Evolutionary conservation across 2,329 filamentous ascomycete genomes (phyloP).

Genomic region (Fusarium neocosmosporiellum): DNA sequence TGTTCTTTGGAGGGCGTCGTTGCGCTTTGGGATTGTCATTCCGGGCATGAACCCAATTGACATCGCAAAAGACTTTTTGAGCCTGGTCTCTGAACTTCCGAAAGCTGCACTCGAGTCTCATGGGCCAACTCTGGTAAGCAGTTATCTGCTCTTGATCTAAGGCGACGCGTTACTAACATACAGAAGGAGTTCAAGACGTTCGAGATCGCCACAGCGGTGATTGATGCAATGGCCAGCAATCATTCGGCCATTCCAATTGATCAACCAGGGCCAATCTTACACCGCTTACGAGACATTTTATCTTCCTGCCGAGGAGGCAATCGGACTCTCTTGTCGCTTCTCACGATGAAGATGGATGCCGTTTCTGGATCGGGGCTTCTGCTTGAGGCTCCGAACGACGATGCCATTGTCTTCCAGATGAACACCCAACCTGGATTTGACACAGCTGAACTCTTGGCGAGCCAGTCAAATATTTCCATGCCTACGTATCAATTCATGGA

Average conservation of each 20-base stretch:
- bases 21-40: conserved; percentile 48
- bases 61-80: conserved; percentile 59
- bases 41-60: conserved; percentile 52
- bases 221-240: conserved; percentile 51
- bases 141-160: not conserved
- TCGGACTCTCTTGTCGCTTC: conserved; percentile 50
- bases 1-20: conserved; percentile 57
- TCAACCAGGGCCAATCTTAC: conserved; percentile 50
- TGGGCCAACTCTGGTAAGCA: conserved; percentile 55
- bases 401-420: conserved; percentile 20
- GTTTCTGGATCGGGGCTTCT: conserved; percentile 32
- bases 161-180: fast-evolving
- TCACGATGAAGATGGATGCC: conserved; percentile 46
- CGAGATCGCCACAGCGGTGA: conserved; percentile 58
- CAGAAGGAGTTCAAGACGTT: conserved; percentile 57
- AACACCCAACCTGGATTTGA: conserved; percentile 26
- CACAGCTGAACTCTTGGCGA: conserved; percentile 27
- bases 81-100: conserved; percentile 56
- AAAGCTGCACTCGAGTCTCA: conserved; percentile 61
- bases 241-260: conserved; percentile 31
- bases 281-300: conserved; percentile 53
- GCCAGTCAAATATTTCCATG: conserved; percentile 32
- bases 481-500: conserved; percentile 45
- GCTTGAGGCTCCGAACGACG: conserved; percentile 12
- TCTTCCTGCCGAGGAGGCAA: conserved; percentile 58